Base-by-base conservation (phyloP, 352 stramenopile species). In the Albugo laibachii region DNA sequence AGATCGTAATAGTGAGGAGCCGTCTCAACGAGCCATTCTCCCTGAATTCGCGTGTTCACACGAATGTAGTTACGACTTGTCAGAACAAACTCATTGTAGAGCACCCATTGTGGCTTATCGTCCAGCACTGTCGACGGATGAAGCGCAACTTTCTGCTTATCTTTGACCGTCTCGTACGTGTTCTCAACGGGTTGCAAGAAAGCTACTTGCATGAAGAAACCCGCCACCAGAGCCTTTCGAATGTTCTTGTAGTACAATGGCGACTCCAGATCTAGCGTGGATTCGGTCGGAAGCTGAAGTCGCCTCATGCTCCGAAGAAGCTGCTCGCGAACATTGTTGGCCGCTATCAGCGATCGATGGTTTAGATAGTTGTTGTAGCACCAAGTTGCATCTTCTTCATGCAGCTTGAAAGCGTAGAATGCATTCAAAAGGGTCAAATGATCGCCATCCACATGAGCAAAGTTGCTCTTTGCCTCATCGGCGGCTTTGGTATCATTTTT, bases 41-140 rank as follows among this genome's bases (percentile, higher is more conserved):
- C 76, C 53, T 99, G 87, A 57, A 99, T 98, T 10, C 89, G 91
- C 35, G 93, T 83, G 24, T 98, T 88, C 36, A 94, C 69, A 37
- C 96, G 80, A 87, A 99, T 99, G 67, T 97, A 99, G 61, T 99
- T 95, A 61, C 98, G 98, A 0, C 88, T 98, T 19, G 94, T 99
- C 61, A 98, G 98, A 14, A 94, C 92, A 13, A 99, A 67, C 66
- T 99, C 94, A 67, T 99, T 96, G 61, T 97, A 99, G n/a, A 97
- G 66, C 15, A 99, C 58, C 92, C 92, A 98, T 35, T 83, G 66
- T 73, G 81, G 81, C n/a, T 78, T 70, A 59, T 94, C 80, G 38
- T 93, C 69, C 0, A 88, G 66, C 10, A 99, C 62, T n/a, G 96
- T 95, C 49, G 88, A 98, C 13, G 96, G 96, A 69, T 99, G 96